Conservation (phyloP, 192 early-diverging fungal genomes). For the Chytriomyces confervae region DNA sequence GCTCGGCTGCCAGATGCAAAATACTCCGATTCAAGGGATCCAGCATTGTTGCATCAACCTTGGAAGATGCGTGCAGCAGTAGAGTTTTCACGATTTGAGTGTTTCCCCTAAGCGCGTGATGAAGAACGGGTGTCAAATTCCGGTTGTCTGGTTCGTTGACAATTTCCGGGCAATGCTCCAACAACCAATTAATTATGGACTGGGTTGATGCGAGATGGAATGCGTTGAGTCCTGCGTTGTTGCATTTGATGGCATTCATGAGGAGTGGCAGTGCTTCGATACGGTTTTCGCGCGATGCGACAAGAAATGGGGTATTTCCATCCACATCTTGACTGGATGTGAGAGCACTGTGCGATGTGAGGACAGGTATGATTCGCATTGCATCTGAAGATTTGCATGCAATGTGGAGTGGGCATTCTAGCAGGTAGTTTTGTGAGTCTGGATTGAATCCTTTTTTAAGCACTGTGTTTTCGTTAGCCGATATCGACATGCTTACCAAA, state of each 20-base stretch:
- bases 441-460: constrained; percentile 4
- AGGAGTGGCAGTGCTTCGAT: not conserved
- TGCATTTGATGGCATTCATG: not conserved
- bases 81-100: not conserved
- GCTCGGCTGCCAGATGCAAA: not conserved
- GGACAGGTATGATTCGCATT: not conserved
- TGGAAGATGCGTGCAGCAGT: not conserved
- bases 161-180: not conserved
- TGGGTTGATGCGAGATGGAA: not conserved
- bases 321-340: not conserved
- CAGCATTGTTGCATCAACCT: not conserved
- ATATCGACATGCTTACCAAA: not conserved
- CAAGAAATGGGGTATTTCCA: constrained; percentile 36
- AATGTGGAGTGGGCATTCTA: constrained; percentile 36
- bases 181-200: not conserved
- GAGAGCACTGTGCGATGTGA: not conserved
- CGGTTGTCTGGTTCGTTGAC: constrained; percentile 8
- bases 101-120: constrained; percentile 13
- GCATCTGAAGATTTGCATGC: not conserved
- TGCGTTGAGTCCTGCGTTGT: not conserved
- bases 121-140: constrained; percentile 27
- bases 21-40: not conserved
- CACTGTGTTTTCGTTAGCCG: not conserved
- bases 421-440: constrained; percentile 31
- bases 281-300: not conserved